Evolutionary conservation across 2,329 filamentous ascomycete genomes (phyloP).

Genomic region (Didymella exigua): DNA sequence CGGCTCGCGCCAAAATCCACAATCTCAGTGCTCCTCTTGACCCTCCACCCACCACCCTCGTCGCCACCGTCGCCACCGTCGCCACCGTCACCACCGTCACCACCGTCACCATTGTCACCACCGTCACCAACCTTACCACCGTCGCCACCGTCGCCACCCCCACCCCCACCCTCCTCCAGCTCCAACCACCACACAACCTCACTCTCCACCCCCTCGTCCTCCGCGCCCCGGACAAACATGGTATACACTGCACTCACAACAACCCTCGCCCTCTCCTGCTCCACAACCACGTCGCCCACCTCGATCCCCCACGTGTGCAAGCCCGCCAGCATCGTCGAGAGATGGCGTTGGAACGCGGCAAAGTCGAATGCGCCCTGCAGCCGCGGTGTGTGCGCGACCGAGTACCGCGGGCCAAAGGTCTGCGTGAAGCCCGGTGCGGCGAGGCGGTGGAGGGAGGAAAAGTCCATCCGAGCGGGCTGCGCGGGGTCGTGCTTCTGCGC

Average conservation of each 20-base stretch:
- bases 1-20: slow-evolving; percentile 36
- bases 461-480: not conserved
- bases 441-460: not conserved
- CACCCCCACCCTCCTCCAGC: slow-evolving; percentile 24
- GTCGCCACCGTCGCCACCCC: no score
- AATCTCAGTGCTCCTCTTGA: slow-evolving; percentile 38
- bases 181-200: slow-evolving; percentile 43
- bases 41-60: slow-evolving; percentile 21
- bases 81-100: not conserved
- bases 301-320: slow-evolving; percentile 31
- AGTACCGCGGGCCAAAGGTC: not conserved
- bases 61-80: no score
- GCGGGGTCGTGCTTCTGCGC: not conserved
- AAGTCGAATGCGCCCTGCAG: slow-evolving; percentile 1
- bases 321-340: slow-evolving; percentile 8
- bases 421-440: not conserved
- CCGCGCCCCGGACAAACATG: slow-evolving; percentile 28
- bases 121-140: no score
- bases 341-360: not conserved
- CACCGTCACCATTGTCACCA: not conserved
- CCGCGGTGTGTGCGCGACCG: not conserved
- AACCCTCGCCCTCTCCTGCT: slow-evolving; percentile 25
- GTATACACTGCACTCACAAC: slow-evolving; percentile 32
- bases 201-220: slow-evolving; percentile 31
- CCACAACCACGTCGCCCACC: slow-evolving; percentile 33